Conservation (phyloP, 78 protist species). For the Dictyostelium discoideum region dicty_2.7 NC_007088.5:7685501-7686000, state of each 20-base stretch:
- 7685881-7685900: conserved; percentile 44
- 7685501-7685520: not conserved
- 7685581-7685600: conserved; percentile 42
- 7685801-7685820: conserved; percentile 26
- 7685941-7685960: not conserved
- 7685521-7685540: no score
- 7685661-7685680: conserved; percentile 20
- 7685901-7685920: conserved; percentile 9
- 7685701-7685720: conserved; percentile 49
- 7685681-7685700: conserved; percentile 42
- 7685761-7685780: conserved; percentile 64
- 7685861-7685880: conserved; percentile 59
- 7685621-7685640: conserved; percentile 33
- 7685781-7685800: conserved; percentile 39
- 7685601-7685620: conserved; percentile 68
- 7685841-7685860: conserved; percentile 52
- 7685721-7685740: conserved; percentile 49
- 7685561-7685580: no score
- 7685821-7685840: conserved; percentile 1
- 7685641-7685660: conserved; percentile 60
- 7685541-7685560: no score
- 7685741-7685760: conserved; percentile 31
- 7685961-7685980: not conserved
- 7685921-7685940: conserved; percentile 34
- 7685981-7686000: conserved; percentile 38